Percentiles rank a stretch among this genome's conserved stretches.
These are phyloP conservation scores for Taphrina betulina DNA, from an alignment of 1,139 yeast species.

Conservation along the genomic window DNA sequence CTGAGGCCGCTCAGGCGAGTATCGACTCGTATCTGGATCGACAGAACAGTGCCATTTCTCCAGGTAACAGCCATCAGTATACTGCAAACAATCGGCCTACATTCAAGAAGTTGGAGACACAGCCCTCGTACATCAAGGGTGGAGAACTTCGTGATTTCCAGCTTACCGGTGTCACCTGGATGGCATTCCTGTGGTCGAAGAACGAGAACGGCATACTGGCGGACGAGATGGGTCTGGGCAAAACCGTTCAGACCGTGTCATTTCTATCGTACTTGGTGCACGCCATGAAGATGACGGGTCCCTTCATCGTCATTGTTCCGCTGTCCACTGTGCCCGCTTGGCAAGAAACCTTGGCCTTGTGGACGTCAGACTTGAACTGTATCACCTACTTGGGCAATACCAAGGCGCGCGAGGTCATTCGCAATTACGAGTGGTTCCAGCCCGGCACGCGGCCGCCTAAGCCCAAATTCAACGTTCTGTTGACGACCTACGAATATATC, in stretches of 20 bases:
- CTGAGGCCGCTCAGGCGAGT: constrained; percentile 75
- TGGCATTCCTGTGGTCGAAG: constrained; percentile 98
- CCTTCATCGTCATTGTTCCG: constrained; percentile 94
- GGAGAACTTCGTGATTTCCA: constrained; percentile 97
- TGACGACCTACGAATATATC: constrained; percentile 95
- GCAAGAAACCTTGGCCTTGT: constrained; percentile 97
- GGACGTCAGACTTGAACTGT: constrained; percentile 96
- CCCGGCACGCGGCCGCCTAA: constrained; percentile 56
- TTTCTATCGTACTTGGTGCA: constrained; percentile 91
- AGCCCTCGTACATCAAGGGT: constrained; percentile 85
- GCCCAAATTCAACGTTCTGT: constrained; percentile 79
- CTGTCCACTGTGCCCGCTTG: constrained; percentile 95
- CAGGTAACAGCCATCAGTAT: constrained; percentile 75
- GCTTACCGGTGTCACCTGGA: constrained; percentile 97
- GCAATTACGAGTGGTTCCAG: constrained; percentile 80
- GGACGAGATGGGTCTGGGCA: constrained; percentile 99
- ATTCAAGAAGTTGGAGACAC: constrained; percentile 80
- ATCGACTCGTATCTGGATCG: constrained; percentile 82
- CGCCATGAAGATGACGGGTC: constrained; percentile 94
- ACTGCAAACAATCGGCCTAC: constrained; percentile 65
- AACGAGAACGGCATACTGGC: constrained; percentile 97
- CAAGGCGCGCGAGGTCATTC: constrained; percentile 73
- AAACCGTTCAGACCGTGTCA: constrained; percentile 94
- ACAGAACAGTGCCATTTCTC: constrained; percentile 77
- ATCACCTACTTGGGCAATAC: constrained; percentile 91